Conservation (phyloP, 2,329 filamentous ascomycete genomes). For the Ophiostoma fasciatum region DNA sequence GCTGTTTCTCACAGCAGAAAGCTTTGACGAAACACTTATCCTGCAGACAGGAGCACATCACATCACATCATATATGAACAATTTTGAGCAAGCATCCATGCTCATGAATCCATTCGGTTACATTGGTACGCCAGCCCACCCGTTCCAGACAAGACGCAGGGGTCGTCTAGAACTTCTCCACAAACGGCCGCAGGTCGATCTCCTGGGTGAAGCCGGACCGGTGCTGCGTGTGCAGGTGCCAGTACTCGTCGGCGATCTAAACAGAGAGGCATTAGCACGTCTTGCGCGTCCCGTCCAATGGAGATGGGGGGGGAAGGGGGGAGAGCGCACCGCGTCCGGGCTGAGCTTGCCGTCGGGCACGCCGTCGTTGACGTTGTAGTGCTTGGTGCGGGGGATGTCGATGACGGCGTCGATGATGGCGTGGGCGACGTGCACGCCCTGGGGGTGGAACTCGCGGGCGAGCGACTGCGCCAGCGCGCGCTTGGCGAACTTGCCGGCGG, state of each 20-base stretch:
- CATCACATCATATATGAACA: too few species aligned
- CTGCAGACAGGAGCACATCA: too few species aligned
- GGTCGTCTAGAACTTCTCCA: slow-evolving; percentile 67
- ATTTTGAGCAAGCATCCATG: too few species aligned
- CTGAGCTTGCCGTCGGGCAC: slow-evolving; percentile 49
- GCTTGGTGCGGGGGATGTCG: slow-evolving; percentile 59
- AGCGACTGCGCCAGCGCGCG: slow-evolving; percentile 61
- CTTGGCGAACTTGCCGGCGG: slow-evolving; percentile 66
- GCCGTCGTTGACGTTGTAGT: slow-evolving; percentile 27
- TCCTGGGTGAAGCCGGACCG: slow-evolving; percentile 69
- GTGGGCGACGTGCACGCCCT: slow-evolving; percentile 73
- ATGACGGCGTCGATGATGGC: slow-evolving; percentile 76
- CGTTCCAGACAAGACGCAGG: too few species aligned
- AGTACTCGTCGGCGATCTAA: slow-evolving; percentile 77
- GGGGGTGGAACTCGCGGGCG: slow-evolving; percentile 69
- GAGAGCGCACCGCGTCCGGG: slow-evolving; percentile 51
- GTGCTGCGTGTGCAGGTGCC: slow-evolving; percentile 70
- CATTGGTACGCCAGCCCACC: too few species aligned
- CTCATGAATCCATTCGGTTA: too few species aligned
- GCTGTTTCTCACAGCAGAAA: too few species aligned
- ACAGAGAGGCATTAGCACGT: too few species aligned
- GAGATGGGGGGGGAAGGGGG: not conserved
- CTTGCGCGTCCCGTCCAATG: too few species aligned
- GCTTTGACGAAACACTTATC: too few species aligned
- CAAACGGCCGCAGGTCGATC: slow-evolving; percentile 62